Conservation (phyloP, 1,284 basidiomycete species). For the Trametes versicolor region DNA sequence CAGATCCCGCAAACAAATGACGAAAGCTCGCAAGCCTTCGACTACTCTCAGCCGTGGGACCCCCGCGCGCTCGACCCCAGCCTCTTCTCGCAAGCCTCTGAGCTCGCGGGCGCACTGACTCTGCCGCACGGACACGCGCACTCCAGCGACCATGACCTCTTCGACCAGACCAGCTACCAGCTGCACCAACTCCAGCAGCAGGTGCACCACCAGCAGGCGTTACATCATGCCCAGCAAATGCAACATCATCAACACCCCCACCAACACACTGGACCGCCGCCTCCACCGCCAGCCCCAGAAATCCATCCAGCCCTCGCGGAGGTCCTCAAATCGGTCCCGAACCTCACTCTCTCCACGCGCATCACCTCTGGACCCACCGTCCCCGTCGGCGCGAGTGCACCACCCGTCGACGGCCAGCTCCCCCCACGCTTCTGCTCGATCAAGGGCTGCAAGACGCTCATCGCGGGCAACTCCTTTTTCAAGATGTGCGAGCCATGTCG, state of each 20-base stretch:
- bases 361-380: conserved; percentile 33
- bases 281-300: conserved; percentile 26
- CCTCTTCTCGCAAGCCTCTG: conserved; percentile 41
- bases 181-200: conserved; percentile 14
- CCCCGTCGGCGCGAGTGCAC: conserved; percentile 19
- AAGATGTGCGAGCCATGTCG: conserved; percentile 67
- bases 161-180: conserved; percentile 10
- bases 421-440: conserved; percentile 58
- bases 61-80: conserved; percentile 38
- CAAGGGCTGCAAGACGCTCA: conserved; percentile 60
- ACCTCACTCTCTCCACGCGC: conserved; percentile 30
- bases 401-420: conserved; percentile 29
- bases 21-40: conserved; percentile 21
- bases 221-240: conserved; percentile 4
- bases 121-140: conserved; percentile 24
- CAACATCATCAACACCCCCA: not conserved
- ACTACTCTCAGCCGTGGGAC: conserved; percentile 36
- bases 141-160: conserved; percentile 7
- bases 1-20: conserved; percentile 18
- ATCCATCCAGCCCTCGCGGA: conserved; percentile 33
- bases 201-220: conserved; percentile 1
- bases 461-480: conserved; percentile 53
- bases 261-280: conserved; percentile 9
- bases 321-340: conserved; percentile 28
- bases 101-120: conserved; percentile 40